phyloP scores from a whole-genome alignment of 2,329 filamentous ascomycete species.

The Incumbomyces lentus region DNA sequence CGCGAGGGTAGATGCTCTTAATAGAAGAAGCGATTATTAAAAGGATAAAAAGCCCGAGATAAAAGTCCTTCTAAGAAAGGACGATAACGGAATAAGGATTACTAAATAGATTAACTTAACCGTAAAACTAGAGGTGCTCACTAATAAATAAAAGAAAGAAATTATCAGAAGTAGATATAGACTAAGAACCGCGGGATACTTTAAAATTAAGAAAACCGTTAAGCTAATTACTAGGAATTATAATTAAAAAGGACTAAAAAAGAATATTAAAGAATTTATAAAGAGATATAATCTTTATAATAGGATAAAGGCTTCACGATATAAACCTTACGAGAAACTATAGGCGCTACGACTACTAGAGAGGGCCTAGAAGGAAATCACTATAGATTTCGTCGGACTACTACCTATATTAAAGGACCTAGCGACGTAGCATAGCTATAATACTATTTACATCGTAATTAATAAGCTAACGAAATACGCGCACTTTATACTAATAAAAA shows the following conservation, averaged over 20 bases:
- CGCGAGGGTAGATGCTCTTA: conserved; percentile 10
- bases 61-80: conserved; percentile 3
- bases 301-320: conserved; percentile 6
- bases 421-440: background rate
- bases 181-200: background rate
- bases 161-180: conserved; percentile 8
- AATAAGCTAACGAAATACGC: background rate
- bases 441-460: background rate
- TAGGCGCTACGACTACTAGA: conserved; percentile 9
- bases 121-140: background rate
- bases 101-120: background rate
- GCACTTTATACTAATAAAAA: background rate
- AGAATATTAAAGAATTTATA: conserved; percentile 8
- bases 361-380: conserved; percentile 20
- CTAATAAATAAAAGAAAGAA: conserved; percentile 2
- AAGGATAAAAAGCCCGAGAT: conserved; percentile 2
- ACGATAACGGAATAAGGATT: too few species aligned
- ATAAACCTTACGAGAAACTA: conserved; percentile 10
- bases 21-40: conserved; percentile 9
- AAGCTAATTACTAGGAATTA: conserved; percentile 8
- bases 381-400: background rate
- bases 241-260: conserved; percentile 5
- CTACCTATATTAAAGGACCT: background rate
- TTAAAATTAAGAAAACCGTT: conserved; percentile 9
- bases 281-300: conserved; percentile 8